These are phyloP conservation scores for Centella asiatica DNA, from an alignment of 129 eudicot species.

Conservation along the genomic window DNA sequence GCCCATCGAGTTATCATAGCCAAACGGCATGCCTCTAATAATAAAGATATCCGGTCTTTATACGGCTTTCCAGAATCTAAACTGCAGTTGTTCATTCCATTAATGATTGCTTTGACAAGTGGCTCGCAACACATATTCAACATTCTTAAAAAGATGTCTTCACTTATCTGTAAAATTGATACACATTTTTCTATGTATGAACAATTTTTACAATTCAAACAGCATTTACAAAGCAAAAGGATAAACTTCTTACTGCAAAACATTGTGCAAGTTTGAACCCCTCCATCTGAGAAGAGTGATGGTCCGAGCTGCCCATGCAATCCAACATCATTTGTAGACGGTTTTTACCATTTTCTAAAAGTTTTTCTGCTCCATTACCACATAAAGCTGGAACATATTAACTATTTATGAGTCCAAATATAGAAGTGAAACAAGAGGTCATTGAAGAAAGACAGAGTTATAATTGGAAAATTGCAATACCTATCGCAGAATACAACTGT, in stretches of 20 bases:
- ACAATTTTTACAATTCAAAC: not conserved
- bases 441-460: constrained; percentile 7
- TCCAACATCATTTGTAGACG: constrained; percentile 44
- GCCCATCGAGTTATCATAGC: constrained; percentile 68
- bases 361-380: constrained; percentile 63
- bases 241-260: constrained; percentile 38
- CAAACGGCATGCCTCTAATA: constrained; percentile 61
- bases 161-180: constrained; percentile 39
- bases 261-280: constrained; percentile 60
- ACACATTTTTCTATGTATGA: constrained; percentile 5
- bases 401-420: constrained; percentile 12
- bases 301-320: constrained; percentile 42
- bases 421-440: constrained; percentile 11
- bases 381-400: constrained; percentile 59
- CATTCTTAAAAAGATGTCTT: constrained; percentile 46
- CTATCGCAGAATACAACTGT: constrained; percentile 72
- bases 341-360: constrained; percentile 43
- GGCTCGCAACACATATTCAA: constrained; percentile 43
- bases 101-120: constrained; percentile 42
- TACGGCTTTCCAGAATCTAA: constrained; percentile 36
- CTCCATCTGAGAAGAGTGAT: constrained; percentile 38
- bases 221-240: constrained; percentile 6
- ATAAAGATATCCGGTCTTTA: constrained; percentile 38
- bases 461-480: constrained; percentile 25
- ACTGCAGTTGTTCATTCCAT: constrained; percentile 34